These are phyloP conservation scores for Xylaria bambusicola DNA, from an alignment of 495 filamentous ascomycete species.

Conservation along the genomic window DNA sequence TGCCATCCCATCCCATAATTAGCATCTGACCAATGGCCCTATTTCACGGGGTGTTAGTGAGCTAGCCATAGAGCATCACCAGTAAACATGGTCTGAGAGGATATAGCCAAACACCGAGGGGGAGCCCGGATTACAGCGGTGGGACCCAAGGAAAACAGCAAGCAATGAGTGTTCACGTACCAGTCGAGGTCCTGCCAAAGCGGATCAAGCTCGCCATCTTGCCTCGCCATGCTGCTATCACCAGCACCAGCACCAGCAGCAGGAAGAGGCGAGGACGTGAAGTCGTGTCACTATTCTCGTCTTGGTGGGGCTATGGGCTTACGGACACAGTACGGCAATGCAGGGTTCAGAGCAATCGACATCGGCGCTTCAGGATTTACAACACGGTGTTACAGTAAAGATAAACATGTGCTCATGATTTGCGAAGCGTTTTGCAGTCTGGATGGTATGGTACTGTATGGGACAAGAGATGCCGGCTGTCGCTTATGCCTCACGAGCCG, in stretches of 20 bases:
- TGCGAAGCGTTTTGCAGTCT: not conserved
- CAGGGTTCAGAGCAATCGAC: constrained; percentile 9
- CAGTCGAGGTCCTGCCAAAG: constrained; percentile 70
- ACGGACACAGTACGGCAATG: constrained; percentile 2
- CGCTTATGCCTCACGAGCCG: not conserved
- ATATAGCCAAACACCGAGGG: not conserved
- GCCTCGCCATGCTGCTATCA: constrained; percentile 39
- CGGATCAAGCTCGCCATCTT: constrained; percentile 60
- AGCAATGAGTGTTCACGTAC: constrained; percentile 36
- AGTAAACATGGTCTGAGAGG: not conserved
- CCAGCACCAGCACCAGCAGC: constrained; percentile 20
- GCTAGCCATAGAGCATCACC: not conserved
- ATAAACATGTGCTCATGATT: constrained; percentile 6
- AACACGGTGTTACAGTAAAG: constrained; percentile 5
- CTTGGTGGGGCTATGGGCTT: constrained; percentile 5
- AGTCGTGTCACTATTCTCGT: constrained; percentile 26
- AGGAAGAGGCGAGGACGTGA: not conserved
- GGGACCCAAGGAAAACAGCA: constrained; percentile 3
- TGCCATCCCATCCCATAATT: constrained; percentile 95
- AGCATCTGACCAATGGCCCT: constrained; percentile 84
- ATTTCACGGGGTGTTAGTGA: constrained; percentile 35
- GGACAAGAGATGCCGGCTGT: not conserved
- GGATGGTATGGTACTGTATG: constrained; percentile 1
- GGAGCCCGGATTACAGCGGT: constrained; percentile 8
- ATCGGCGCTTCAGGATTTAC: not conserved